These are phyloP conservation scores for Lumnitzera racemosa DNA, from an alignment of 345 rosid genomes.

Conservation along the genomic window DNA sequence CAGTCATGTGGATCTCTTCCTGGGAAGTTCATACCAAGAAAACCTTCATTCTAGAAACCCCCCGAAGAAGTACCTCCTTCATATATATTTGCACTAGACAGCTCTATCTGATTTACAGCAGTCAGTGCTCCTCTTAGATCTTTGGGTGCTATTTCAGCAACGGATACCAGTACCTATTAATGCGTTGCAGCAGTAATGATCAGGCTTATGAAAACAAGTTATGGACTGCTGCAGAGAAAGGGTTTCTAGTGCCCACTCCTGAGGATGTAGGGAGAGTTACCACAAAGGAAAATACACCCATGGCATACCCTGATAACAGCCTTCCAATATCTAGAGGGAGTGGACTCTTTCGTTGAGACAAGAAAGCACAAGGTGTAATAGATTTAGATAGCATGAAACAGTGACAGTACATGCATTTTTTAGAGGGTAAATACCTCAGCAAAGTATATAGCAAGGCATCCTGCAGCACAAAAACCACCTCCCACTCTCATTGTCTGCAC, in stretches of 20 bases:
- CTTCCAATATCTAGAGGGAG: slow-evolving; percentile 63
- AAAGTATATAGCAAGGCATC: slow-evolving; percentile 86
- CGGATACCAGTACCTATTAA: slow-evolving; percentile 68
- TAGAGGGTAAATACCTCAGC: slow-evolving; percentile 43
- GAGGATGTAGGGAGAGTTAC: slow-evolving; percentile 21
- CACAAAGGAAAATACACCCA: slow-evolving; percentile 91
- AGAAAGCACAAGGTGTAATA: background rate
- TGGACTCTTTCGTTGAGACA: slow-evolving; percentile 31
- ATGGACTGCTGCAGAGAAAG: background rate
- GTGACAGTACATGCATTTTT: background rate
- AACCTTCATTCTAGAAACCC: background rate
- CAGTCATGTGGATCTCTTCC: background rate
- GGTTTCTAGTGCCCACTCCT: background rate
- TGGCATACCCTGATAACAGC: slow-evolving; percentile 77
- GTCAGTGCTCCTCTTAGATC: slow-evolving; percentile 77
- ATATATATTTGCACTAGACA: background rate
- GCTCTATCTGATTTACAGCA: slow-evolving; percentile 65
- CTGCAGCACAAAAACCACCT: slow-evolving; percentile 49
- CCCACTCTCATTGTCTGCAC: slow-evolving; percentile 76
- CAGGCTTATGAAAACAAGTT: background rate
- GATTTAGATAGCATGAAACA: background rate
- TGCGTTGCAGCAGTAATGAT: background rate
- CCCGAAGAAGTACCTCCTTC: background rate
- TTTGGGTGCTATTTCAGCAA: slow-evolving; percentile 89
- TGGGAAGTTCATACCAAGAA: background rate